phyloP scores from a whole-genome alignment of 768 basidiomycete genomes.

The Amyloporia xantha region DNA sequence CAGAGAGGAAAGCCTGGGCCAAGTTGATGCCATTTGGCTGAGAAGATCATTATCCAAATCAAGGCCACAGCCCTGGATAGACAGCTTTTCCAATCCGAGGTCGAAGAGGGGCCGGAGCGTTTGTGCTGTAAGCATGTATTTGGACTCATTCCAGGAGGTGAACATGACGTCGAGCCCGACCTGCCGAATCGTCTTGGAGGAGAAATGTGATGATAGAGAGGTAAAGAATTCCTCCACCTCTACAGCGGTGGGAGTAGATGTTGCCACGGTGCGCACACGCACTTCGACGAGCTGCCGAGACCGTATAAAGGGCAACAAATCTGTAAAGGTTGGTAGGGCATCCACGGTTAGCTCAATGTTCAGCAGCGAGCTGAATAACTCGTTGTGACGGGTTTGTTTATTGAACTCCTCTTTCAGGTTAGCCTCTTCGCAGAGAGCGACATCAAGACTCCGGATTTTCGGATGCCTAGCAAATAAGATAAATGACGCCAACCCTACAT shows the following conservation, averaged over 20 bases:
- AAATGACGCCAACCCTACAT: too few relatives aligned
- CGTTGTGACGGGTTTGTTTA: neutral
- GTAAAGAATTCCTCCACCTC: neutral
- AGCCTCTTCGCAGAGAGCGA: too few relatives aligned
- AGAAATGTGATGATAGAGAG: neutral
- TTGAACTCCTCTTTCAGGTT: neutral
- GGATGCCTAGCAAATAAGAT: too few relatives aligned
- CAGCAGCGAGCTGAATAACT: neutral
- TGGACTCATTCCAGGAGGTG: neutral
- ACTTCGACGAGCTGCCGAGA: neutral
- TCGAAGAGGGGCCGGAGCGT: neutral
- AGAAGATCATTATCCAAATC: constrained; percentile 2
- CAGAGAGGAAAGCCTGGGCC: neutral
- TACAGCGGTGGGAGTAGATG: neutral
- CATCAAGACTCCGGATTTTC: too few relatives aligned
- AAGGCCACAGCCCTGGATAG: neutral
- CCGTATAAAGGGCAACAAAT: neutral
- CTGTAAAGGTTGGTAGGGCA: neutral
- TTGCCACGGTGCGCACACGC: neutral
- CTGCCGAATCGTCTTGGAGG: neutral
- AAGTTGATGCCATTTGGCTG: neutral
- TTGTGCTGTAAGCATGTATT: neutral
- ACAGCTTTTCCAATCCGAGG: neutral
- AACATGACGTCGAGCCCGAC: neutral
- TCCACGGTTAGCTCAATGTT: neutral